A percentile compares a stretch with the other conserved stretches of the same genome.
These are phyloP conservation scores for Saccharomycopsis hybrid DNA, from an alignment of 1,139 yeast genomes.

Conservation along the genomic window DNA sequence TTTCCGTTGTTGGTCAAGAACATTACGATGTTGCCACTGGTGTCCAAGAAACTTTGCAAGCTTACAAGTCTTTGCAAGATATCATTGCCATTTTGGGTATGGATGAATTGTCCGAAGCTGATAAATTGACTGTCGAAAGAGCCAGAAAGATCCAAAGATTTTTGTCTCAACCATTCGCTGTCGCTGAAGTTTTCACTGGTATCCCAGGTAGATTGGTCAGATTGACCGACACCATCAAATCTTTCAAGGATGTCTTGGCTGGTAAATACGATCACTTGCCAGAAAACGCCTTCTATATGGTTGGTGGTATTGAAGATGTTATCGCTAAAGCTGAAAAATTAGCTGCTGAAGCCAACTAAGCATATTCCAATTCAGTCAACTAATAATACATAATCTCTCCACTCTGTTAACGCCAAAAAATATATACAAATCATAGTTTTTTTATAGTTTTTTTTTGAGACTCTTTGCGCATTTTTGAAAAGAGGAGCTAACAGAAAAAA, in stretches of 20 bases:
- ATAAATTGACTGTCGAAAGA: constrained; percentile 99
- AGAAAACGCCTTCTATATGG: constrained; percentile 99
- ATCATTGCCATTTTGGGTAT: constrained; percentile 99
- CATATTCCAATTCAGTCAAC: background rate
- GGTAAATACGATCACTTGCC: constrained; percentile 99
- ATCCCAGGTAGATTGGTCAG: constrained; percentile 96
- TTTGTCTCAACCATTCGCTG: constrained; percentile 99
- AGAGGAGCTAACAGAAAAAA: too few relatives aligned
- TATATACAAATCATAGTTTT: too few relatives aligned
- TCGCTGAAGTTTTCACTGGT: constrained; percentile 99
- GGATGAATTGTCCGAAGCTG: constrained; percentile 99
- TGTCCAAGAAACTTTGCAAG: constrained; percentile 98
- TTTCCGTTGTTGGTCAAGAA: constrained; percentile 95
- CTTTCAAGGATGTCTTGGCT: constrained; percentile 95
- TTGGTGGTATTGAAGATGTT: constrained; percentile 98
- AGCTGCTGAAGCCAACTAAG: constrained; percentile 85
- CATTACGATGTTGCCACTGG: constrained; percentile 92
- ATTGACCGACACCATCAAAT: constrained; percentile 87
- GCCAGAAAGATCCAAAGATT: constrained; percentile 99
- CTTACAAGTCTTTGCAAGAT: constrained; percentile 99
- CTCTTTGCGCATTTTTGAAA: too few relatives aligned
- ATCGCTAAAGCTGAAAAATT: constrained; percentile 97
- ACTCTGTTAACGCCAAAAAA: too few relatives aligned
- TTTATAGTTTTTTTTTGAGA: too few relatives aligned
- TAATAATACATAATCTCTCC: too few relatives aligned